Percentiles rank a stretch among this genome's conserved stretches.
These are phyloP conservation scores for Elsinoe batatas DNA, from an alignment of 2,329 filamentous ascomycete genomes.

Conservation along the genomic window DNA sequence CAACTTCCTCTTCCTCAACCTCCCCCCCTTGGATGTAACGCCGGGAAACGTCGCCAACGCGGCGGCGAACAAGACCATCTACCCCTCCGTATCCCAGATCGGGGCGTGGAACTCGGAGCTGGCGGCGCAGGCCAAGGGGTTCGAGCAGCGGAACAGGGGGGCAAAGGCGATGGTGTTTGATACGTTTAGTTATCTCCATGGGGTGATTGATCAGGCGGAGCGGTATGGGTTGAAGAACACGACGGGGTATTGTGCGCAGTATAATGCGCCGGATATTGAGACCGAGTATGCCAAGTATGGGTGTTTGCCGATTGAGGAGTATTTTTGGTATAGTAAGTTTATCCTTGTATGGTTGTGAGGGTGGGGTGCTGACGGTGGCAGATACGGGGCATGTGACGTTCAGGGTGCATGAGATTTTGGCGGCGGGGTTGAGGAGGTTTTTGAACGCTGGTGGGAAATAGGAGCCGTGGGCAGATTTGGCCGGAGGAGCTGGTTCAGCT, in stretches of 20 bases:
- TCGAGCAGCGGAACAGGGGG: conserved; percentile 26
- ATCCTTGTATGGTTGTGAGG: not conserved
- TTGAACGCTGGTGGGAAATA: not conserved
- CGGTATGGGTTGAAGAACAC: conserved; percentile 38
- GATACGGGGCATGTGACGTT: conserved; percentile 37
- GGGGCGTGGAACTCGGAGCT: conserved; percentile 36
- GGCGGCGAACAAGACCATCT: conserved; percentile 37
- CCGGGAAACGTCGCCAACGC: conserved; percentile 30
- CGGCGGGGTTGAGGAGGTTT: conserved; percentile 16
- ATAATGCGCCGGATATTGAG: conserved; percentile 38
- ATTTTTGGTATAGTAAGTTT: conserved; percentile 36
- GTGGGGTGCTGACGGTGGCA: not conserved
- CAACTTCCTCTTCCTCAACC: conserved; percentile 42
- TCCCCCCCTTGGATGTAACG: conserved; percentile 42
- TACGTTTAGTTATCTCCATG: conserved; percentile 33
- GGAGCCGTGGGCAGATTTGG: no score
- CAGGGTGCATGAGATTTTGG: conserved; percentile 32
- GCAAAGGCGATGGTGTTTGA: conserved; percentile 37
- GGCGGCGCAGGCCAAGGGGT: conserved; percentile 25
- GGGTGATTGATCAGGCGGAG: conserved; percentile 33
- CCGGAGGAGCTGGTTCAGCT: no score
- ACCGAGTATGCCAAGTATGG: conserved; percentile 37
- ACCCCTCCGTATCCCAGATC: conserved; percentile 22
- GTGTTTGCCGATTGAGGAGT: conserved; percentile 34
- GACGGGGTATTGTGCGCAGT: conserved; percentile 36